These are phyloP conservation scores for Polytrichum commune DNA, from an alignment of 225 moss, liverwort and hornwort species.

Conservation along the genomic window DNA sequence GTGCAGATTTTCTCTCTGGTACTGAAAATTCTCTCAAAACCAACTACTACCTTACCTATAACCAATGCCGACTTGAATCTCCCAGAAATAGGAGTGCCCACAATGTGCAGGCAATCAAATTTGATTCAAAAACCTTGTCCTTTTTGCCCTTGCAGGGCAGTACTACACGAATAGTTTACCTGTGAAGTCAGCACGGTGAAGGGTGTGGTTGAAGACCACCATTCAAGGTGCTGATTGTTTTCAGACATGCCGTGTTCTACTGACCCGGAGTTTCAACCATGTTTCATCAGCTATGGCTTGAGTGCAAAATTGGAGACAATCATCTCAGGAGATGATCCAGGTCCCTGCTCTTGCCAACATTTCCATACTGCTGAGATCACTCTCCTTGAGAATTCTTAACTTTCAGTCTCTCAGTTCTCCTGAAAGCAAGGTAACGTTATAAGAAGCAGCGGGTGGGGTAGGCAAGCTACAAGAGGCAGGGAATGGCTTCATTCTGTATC, in stretches of 20 bases:
- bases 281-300: background rate
- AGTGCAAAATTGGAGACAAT: slow-evolving; percentile 13
- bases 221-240: slow-evolving; percentile 12
- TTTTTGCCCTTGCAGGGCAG: no score
- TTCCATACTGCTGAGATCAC: slow-evolving; percentile 12
- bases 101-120: slow-evolving; percentile 48
- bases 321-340: slow-evolving; percentile 16
- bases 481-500: slow-evolving; percentile 49
- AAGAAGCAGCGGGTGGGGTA: slow-evolving; percentile 3
- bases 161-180: no score
- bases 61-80: slow-evolving; percentile 25
- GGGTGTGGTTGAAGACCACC: slow-evolving; percentile 1
- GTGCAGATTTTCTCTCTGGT: slow-evolving; percentile 21
- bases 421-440: slow-evolving; percentile 22
- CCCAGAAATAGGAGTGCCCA: slow-evolving; percentile 27
- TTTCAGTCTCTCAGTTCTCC: slow-evolving; percentile 17
- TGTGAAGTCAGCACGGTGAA: no score
- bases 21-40: slow-evolving; percentile 12
- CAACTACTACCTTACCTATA: slow-evolving; percentile 19
- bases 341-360: slow-evolving; percentile 10
- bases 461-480: slow-evolving; percentile 19
- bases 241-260: slow-evolving; percentile 10
- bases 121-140: slow-evolving; percentile 2
- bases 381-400: slow-evolving; percentile 15
- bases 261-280: no score